These are phyloP conservation scores for Nidula microcarpa DNA, from an alignment of 768 basidiomycete genomes.

Conservation along the genomic window DNA sequence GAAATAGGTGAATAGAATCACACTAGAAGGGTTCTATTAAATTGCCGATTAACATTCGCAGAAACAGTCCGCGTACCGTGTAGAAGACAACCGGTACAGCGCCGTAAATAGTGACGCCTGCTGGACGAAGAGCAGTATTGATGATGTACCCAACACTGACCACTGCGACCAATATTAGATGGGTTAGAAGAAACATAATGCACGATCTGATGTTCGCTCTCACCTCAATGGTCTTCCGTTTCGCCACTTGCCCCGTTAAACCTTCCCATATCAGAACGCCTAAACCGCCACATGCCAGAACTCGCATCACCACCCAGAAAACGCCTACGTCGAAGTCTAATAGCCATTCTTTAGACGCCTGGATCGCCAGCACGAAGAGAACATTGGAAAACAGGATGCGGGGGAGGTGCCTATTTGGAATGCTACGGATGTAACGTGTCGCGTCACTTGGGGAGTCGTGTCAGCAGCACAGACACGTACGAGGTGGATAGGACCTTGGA, in stretches of 20 bases:
- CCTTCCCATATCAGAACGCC: constrained; percentile 61
- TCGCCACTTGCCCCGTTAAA: constrained; percentile 48
- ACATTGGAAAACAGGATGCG: constrained; percentile 59
- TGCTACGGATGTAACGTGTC: constrained; percentile 30
- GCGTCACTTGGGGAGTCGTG: constrained; percentile 6
- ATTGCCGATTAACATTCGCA: no score
- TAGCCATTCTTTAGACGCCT: constrained; percentile 65
- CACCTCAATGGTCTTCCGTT: constrained; percentile 59
- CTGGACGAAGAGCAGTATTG: constrained; percentile 65
- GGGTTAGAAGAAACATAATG: constrained; percentile 4
- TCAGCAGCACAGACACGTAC: constrained; percentile 28
- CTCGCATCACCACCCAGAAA: constrained; percentile 74
- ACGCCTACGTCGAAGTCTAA: constrained; percentile 64
- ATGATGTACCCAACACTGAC: constrained; percentile 66
- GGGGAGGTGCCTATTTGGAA: constrained; percentile 50
- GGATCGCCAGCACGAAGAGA: constrained; percentile 58
- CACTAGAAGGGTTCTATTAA: constrained; percentile 32
- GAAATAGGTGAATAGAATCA: constrained; percentile 67
- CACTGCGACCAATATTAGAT: constrained; percentile 39
- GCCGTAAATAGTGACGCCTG: constrained; percentile 66
- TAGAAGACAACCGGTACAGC: constrained; percentile 62
- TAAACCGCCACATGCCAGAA: constrained; percentile 70
- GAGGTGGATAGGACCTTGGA: constrained; percentile 51
- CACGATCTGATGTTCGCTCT: constrained; percentile 13
- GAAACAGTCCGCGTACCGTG: constrained; percentile 44